These are phyloP conservation scores for Cadophora gregata DNA, from an alignment of 2,329 filamentous ascomycete genomes.

Conservation along the genomic window DNA sequence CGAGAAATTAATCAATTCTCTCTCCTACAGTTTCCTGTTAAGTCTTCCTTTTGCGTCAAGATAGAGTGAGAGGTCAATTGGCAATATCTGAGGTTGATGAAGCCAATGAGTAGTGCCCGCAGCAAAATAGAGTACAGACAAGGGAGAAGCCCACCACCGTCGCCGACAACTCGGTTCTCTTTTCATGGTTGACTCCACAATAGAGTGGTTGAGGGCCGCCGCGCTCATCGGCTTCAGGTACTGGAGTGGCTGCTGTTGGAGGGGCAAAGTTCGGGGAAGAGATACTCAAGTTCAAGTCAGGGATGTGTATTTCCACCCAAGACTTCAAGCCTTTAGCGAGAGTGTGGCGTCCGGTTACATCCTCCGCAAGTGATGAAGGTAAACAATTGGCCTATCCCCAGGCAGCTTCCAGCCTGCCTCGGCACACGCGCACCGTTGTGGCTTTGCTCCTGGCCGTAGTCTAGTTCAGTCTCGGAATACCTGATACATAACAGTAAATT, in stretches of 20 bases:
- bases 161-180: conserved; percentile 12
- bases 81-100: conserved; percentile 12
- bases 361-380: not conserved
- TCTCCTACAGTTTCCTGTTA: not conserved
- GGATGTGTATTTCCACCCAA: not conserved
- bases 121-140: conserved; percentile 7
- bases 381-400: not conserved
- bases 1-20: not conserved
- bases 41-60: not conserved
- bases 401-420: not conserved
- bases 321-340: not conserved
- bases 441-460: not conserved
- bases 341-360: conserved; percentile 5
- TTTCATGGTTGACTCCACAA: not conserved
- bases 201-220: not conserved
- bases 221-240: conserved; percentile 1
- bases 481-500: conserved; percentile 2
- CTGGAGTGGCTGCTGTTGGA: no score
- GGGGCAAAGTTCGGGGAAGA: not conserved
- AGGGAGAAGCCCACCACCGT: conserved; percentile 11
- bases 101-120: conserved; percentile 2
- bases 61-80: conserved; percentile 6
- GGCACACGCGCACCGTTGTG: not conserved
- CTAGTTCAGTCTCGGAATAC: not conserved
- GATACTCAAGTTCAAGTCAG: no score